Base-by-base conservation (phyloP, 2,329 filamentous ascomycete genomes). In the Teratosphaeria nubilosa region DNA sequence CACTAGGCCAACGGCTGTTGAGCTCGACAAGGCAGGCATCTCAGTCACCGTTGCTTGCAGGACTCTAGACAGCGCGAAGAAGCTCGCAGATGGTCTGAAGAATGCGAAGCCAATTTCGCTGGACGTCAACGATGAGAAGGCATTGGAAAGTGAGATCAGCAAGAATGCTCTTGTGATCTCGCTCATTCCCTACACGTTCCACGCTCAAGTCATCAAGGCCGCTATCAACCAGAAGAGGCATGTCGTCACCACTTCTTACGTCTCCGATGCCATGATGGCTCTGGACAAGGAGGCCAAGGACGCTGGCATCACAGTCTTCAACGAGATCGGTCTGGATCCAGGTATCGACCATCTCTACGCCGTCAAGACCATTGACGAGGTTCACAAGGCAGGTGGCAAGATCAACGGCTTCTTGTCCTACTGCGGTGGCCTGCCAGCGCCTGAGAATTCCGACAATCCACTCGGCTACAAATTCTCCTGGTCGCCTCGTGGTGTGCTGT, bases 221-320 rank as follows among this genome's bases (percentile, higher is more conserved):
- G 92, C 91, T 63, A 96, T 97, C 77, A 84, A 86, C 69, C 83
- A 86, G 69, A 96, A 96, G 88, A 96, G 92, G 82, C 79, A 97
- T 78, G 91, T 97, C 61, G 91, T 97, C 70, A 96, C 92, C 59
- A 96, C 92, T 31, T 90, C 85, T 64, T 97, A 97, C 72, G 88
- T 96, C 62, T 95, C 89, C 4, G 90, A 90, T 3, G 89, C 90
- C 64, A 96, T 96, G 91, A 76, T 86, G 77, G 92, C 91, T 78
- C 84, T 97, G 55, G 87, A 96, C 69, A 79, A 85, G 68, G 79
- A 87, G 67, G 85, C 82, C 73, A 95, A 96, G 81, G 88, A 87
- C 63, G 92, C 92, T 20, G 91, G 91, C 61, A 96, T 96, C 72
- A 95, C 90, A 11, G 91, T 96, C 72, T 91, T 96, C 88, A 96